Percentiles rank a stretch among this genome's conserved stretches.
Conservation (phyloP, 257 asterid genomes). For the Linaria vulgaris region DNA sequence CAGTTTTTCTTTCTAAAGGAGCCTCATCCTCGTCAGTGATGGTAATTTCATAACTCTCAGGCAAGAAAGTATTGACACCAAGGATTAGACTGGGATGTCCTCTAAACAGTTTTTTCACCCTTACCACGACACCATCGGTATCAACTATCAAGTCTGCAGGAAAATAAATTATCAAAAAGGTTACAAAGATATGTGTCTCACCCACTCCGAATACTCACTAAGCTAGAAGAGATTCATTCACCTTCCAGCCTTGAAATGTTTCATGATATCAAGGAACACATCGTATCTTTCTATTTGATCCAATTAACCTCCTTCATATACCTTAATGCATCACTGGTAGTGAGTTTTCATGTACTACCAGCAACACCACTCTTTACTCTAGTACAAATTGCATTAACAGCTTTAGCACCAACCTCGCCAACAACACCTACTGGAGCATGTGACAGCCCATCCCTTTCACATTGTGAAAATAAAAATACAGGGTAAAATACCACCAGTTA, state of each 20-base stretch:
- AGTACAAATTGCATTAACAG: no score
- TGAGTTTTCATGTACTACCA: conserved; percentile 67
- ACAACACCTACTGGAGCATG: conserved; percentile 49
- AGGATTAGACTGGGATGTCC: conserved; percentile 86
- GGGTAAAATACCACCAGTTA: no score
- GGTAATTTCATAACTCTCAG: conserved; percentile 91
- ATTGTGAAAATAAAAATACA: no score
- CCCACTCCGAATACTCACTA: conserved; percentile 20
- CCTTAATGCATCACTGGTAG: conserved; percentile 82
- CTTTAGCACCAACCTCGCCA: conserved; percentile 18
- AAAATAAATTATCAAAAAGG: no score
- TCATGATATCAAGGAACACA: conserved; percentile 89
- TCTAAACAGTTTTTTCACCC: conserved; percentile 86
- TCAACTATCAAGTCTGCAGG: conserved; percentile 62
- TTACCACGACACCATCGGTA: conserved; percentile 80
- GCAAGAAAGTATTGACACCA: conserved; percentile 94
- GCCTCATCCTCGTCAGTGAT: conserved; percentile 77
- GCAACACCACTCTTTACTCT: conserved; percentile 31
- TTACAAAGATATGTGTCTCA: conserved; percentile 13
- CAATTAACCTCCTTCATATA: conserved; percentile 89
- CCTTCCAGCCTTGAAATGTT: conserved; percentile 96
- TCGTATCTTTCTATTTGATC: conserved; percentile 88
- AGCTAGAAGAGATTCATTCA: conserved; percentile 25
- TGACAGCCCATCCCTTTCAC: conserved; percentile 50
- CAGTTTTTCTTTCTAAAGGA: conserved; percentile 78